A percentile compares a stretch with the other conserved stretches of the same genome.
Evolutionary conservation across 2,329 filamentous ascomycete species (phyloP).

Genomic region (Claviceps arundinis): DNA sequence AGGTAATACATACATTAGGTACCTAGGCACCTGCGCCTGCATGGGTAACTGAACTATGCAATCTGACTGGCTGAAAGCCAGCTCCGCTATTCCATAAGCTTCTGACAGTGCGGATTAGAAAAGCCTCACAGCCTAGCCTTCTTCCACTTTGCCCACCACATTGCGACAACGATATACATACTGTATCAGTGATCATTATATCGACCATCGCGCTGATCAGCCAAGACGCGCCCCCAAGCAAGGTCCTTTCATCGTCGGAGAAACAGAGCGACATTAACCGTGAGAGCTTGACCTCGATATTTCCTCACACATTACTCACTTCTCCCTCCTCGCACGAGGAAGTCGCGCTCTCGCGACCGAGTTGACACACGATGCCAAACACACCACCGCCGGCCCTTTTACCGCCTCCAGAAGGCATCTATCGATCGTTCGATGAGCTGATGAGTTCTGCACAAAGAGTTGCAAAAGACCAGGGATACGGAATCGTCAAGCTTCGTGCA

Average conservation of each 20-base stretch:
- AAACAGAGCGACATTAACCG: neutral
- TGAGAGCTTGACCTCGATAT: neutral
- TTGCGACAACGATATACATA: constrained; percentile 2
- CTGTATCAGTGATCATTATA: neutral
- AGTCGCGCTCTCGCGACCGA: constrained; percentile 19
- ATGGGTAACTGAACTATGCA: constrained; percentile 3
- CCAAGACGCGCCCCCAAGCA: neutral
- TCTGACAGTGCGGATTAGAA: constrained; percentile 30
- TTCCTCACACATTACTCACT: neutral
- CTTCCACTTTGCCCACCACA: constrained; percentile 10
- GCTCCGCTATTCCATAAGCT: constrained; percentile 6
- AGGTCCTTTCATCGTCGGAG: neutral
- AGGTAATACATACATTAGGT: neutral
- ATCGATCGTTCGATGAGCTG: constrained; percentile 44
- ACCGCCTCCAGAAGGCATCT: constrained; percentile 48
- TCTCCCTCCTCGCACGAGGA: constrained; percentile 8
- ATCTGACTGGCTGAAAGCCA: constrained; percentile 14
- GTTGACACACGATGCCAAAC: constrained; percentile 27
- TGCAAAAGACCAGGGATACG: constrained; percentile 49
- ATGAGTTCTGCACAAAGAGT: constrained; percentile 43
- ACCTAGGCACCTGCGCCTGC: no score
- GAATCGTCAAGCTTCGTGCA: constrained; percentile 48
- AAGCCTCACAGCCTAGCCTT: constrained; percentile 26
- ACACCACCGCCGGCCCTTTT: constrained; percentile 34
- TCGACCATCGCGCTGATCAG: neutral